Evolutionary conservation across 805 yeast species (phyloP).

Genomic region (Komagataella phaffii): DNA sequence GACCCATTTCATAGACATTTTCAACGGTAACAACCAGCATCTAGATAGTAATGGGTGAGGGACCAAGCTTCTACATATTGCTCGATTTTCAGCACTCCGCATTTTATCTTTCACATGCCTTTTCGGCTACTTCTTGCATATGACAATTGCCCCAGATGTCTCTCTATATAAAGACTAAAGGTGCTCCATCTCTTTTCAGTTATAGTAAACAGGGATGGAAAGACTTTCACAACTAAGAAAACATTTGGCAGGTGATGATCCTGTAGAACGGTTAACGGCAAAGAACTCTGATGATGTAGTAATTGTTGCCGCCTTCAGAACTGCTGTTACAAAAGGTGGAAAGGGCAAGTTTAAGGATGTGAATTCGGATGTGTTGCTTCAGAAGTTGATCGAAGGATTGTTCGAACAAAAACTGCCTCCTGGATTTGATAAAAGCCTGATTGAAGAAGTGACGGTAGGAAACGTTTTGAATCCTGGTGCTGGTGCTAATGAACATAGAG

Average conservation of each 20-base stretch:
- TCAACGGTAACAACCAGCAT: background rate
- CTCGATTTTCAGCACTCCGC: background rate
- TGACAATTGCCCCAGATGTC: background rate
- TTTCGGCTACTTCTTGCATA: background rate
- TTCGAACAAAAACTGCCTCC: constrained; percentile 40
- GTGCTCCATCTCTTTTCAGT: background rate
- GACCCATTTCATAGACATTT: background rate
- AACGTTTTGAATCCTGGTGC: constrained; percentile 89
- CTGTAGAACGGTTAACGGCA: constrained; percentile 21
- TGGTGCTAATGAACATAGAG: constrained; percentile 91
- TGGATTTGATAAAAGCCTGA: constrained; percentile 31
- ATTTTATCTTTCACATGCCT: background rate
- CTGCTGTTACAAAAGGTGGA: constrained; percentile 81
- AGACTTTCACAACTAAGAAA: constrained; percentile 21
- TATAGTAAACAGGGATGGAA: constrained; percentile 12
- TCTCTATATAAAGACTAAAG: background rate
- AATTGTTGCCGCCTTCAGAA: constrained; percentile 79
- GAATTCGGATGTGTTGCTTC: constrained; percentile 65
- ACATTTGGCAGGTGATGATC: constrained; percentile 14
- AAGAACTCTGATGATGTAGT: constrained; percentile 84
- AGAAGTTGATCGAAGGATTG: constrained; percentile 49
- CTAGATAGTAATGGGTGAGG: background rate
- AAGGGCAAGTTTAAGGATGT: constrained; percentile 78
- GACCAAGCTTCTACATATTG: too few relatives aligned
- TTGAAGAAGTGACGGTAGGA: constrained; percentile 83